phyloP scores from a whole-genome alignment of 768 basidiomycete species.

The Pisolithus marmoratus region DNA sequence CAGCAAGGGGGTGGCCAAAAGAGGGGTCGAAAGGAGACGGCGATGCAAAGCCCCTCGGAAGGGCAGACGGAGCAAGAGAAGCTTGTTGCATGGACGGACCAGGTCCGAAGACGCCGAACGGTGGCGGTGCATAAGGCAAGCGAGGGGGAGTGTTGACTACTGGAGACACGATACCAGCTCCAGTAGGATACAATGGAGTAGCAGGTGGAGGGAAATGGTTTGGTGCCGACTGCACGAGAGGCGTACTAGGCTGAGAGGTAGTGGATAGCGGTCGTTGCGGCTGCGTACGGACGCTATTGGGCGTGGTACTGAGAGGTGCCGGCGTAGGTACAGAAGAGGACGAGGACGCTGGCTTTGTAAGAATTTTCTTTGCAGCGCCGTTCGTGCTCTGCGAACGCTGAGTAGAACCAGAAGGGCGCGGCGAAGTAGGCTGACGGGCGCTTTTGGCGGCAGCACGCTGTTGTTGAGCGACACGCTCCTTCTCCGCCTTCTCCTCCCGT shows the following conservation, averaged over 20 bases:
- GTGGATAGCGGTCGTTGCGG: slow-evolving; percentile 32
- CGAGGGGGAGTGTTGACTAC: slow-evolving; percentile 47
- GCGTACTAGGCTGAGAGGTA: slow-evolving; percentile 43
- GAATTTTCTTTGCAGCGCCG: slow-evolving; percentile 55
- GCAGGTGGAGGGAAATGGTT: slow-evolving; percentile 40
- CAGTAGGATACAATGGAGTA: slow-evolving; percentile 44
- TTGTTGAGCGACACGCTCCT: slow-evolving; percentile 40
- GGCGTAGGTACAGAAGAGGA: slow-evolving; percentile 14
- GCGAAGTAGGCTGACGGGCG: slow-evolving; percentile 46
- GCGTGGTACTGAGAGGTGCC: slow-evolving; percentile 18
- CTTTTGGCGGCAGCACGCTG: slow-evolving; percentile 47
- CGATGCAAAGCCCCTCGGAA: slow-evolving; percentile 49
- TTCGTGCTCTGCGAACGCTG: slow-evolving; percentile 44
- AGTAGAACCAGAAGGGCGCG: slow-evolving; percentile 44
- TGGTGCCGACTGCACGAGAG: slow-evolving; percentile 22
- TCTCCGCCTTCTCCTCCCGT: slow-evolving; percentile 52
- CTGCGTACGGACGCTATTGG: slow-evolving; percentile 31
- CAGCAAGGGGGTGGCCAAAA: slow-evolving; percentile 37
- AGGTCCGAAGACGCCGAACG: slow-evolving; percentile 45
- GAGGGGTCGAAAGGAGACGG: slow-evolving; percentile 49
- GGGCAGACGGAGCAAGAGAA: slow-evolving; percentile 46
- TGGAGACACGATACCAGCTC: slow-evolving; percentile 39
- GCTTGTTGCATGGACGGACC: slow-evolving; percentile 40
- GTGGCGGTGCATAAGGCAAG: slow-evolving; percentile 43
- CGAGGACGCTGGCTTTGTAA: slow-evolving; percentile 39